These are phyloP conservation scores for Pilasporangium apinafurcum DNA, from an alignment of 352 stramenopile species.

Conservation along the genomic window DNA sequence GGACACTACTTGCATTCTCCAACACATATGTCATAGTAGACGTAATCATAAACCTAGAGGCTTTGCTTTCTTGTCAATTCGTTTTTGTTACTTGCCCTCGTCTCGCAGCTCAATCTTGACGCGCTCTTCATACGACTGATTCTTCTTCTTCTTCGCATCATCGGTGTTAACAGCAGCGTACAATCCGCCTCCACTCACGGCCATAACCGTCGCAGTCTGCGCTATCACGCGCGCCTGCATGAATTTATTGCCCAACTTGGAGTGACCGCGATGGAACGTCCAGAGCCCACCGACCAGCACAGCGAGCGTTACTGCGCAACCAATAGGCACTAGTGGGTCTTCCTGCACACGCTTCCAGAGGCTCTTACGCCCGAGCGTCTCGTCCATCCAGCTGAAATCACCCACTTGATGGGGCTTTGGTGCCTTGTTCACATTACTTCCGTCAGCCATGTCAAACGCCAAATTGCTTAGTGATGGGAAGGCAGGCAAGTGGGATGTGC, in stretches of 20 bases:
- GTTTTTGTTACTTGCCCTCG: conserved; percentile 15
- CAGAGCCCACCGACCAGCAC: conserved; percentile 63
- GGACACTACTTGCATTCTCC: too few species aligned
- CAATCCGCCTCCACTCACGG: conserved; percentile 40
- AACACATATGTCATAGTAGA: too few species aligned
- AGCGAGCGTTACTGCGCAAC: conserved; percentile 50
- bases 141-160: conserved; percentile 37
- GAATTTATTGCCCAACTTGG: conserved; percentile 74
- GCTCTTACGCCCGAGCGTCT: conserved; percentile 54
- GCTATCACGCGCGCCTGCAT: conserved; percentile 76
- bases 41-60: too few species aligned
- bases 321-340: conserved; percentile 71
- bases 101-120: conserved; percentile 57
- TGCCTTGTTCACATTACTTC: too few species aligned
- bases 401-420: conserved; percentile 37
- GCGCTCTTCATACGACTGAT: conserved; percentile 64
- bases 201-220: conserved; percentile 66
- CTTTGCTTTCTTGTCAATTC: too few species aligned
- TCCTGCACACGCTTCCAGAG: conserved; percentile 60
- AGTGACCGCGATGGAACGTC: conserved; percentile 67
- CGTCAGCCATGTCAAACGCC: too few species aligned
- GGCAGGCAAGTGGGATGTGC: too few species aligned
- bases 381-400: conserved; percentile 66
- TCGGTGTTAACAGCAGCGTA: conserved; percentile 41
- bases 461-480: too few species aligned